Percentiles rank a stretch among this genome's conserved stretches.
phyloP scores from a whole-genome alignment of 2,329 filamentous ascomycete genomes.

The Claviceps citrina region DNA sequence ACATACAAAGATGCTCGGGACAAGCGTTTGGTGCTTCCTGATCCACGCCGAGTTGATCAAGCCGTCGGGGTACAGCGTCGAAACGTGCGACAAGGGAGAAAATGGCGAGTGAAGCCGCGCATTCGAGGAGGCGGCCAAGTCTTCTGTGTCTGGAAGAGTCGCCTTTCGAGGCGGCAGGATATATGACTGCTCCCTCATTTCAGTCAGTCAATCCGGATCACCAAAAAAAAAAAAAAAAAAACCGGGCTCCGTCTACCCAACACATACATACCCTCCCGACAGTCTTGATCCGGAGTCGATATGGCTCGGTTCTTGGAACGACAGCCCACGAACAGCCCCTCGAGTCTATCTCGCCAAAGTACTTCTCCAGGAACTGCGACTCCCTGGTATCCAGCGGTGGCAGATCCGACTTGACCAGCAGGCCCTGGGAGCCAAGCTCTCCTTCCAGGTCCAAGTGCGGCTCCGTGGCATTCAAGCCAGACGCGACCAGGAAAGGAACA shows the following conservation, averaged over 20 bases:
- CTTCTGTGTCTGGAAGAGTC: constrained; percentile 34
- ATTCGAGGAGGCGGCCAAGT: constrained; percentile 28
- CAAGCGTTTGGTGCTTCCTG: constrained; percentile 69
- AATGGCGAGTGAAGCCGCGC: constrained; percentile 73
- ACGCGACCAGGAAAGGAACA: constrained; percentile 68
- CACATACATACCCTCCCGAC: constrained; percentile 73
- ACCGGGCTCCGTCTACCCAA: neutral
- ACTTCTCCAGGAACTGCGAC: constrained; percentile 47
- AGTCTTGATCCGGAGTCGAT: constrained; percentile 53
- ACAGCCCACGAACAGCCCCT: constrained; percentile 51
- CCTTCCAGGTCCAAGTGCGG: constrained; percentile 29
- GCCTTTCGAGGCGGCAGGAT: constrained; percentile 43
- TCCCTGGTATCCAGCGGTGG: constrained; percentile 49
- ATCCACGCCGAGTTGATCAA: constrained; percentile 72
- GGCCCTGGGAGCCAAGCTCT: constrained; percentile 41
- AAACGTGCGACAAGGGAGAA: constrained; percentile 74
- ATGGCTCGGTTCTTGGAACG: constrained; percentile 34
- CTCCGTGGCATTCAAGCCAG: constrained; percentile 45
- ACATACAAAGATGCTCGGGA: constrained; percentile 66
- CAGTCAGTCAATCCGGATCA: constrained; percentile 13
- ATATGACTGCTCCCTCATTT: constrained; percentile 27
- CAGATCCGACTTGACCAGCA: constrained; percentile 54
- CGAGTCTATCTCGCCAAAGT: constrained; percentile 51
- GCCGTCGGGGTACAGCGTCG: constrained; percentile 77
- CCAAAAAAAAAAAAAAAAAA: no score